Evolutionary conservation across 257 asterid species (phyloP), one percentile per base, ranked within the genome.

Genomic region (Capsicum rhomboideum): DNA sequence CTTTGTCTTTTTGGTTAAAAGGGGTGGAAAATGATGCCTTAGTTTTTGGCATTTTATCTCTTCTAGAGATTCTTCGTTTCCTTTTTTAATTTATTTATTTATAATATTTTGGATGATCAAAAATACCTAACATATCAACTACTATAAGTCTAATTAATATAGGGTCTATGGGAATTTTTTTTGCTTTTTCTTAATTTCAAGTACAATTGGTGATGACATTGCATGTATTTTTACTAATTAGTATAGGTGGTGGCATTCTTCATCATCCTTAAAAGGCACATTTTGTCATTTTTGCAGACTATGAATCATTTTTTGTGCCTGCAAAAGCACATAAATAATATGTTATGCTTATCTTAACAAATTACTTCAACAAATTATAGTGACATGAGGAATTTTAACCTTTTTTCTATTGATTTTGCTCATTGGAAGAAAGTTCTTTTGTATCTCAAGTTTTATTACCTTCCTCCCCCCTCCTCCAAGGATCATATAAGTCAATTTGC

Each of bases 1-100:
- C 88, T 89, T 86, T 83, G 86, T 87, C 87, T 71, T 83, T 77
- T 64, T 66, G 69, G 31, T 85, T 67, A 46, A 56, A 50, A 21
- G 63, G 16, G 46, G 82, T 77, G 82, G 82, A 6, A 77, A 77
- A 49, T 49, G 82, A 77, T 77, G 63, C 63, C 63, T 77, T 77
- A 77, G 44, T 77, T 23, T 55, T 53, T 86, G 90, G 90, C 85
- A 68, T 80, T 85, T 31, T n/a, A 74, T 84, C 82, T 50, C 63
- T 34, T 34, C 0, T 54, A 85, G 81, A 85, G 83, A 83, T 84
- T 59, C 58, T 53, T 31, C 4, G 0, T 34, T 34, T 2, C 3
- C 6, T 34, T 75, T n/a, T 16, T 59, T n/a, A n/a, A n/a, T n/a
- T n/a, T n/a, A n/a, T 58, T 14, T 18, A 8, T 20, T 0, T 31